Evolutionary conservation across 306 rosid genomes (phyloP), one percentile per base, ranked within the genome.

Genomic region (Cicer yamashitae): DNA sequence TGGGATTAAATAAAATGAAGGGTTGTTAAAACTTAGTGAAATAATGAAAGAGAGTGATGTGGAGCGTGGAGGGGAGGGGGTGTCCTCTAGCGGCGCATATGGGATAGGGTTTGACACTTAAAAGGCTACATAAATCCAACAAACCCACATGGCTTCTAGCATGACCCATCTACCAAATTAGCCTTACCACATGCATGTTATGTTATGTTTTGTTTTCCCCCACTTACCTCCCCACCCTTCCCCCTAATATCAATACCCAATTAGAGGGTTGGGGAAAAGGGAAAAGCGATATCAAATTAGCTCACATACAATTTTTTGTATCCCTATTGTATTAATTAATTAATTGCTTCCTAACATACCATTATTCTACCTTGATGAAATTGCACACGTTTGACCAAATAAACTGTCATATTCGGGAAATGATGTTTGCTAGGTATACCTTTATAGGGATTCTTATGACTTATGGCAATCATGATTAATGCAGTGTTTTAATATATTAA

Each of bases 41-140:
- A 52, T 0, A 15, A 51, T 2, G 1, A 15, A 51, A 15, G 57
- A 3, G 14, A 54, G 15, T 51, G 69, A 64, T 67, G 47, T 30
- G 73, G 15, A 47, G 45, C 64, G 48, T 45, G 46, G 18, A 83
- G 89, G 80, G 89, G 96, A 86, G 89, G 92, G 97, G 90, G 88
- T 77, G 89, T 91, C 93, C 96, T 80, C 65, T 65, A 74, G 77
- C 88, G 84, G 73, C 91, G 90, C 96, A 86, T 96, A 89, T 93
- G 98, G 96, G 67, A 82, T 81, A 84, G 91, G 88, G 90, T 90
- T 86, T 82, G 89, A 87, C 81, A 84, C 61, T 34, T 81, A 50
- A 89, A 93, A 76, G 11, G 69, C 71, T 64, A 79, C 90, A 90
- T 84, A 78, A 25, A 43, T 56, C 88, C 90, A 87, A 87, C 94